These are phyloP conservation scores for Trypanosoma boissoni DNA, from an alignment of 208 protist genomes.

Conservation along the genomic window DNA sequence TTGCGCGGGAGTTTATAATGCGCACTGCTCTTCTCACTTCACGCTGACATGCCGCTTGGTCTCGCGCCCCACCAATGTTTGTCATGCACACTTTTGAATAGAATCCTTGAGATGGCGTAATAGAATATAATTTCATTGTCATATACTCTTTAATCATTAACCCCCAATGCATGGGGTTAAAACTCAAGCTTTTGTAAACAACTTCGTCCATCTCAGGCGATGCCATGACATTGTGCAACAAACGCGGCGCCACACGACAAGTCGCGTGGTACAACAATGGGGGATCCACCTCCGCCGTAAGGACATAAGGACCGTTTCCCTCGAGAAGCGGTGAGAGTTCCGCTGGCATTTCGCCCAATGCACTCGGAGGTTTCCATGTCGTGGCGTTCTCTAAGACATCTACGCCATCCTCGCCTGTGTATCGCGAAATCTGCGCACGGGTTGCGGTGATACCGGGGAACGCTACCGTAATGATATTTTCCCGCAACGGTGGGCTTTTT, in stretches of 20 bases:
- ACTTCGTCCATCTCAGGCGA: constrained; percentile 78
- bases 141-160: constrained; percentile 57
- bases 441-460: constrained; percentile 70
- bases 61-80: constrained; percentile 56
- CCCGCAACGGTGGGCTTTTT: constrained; percentile 42
- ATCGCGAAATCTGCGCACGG: constrained; percentile 62
- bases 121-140: constrained; percentile 45
- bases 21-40: constrained; percentile 64
- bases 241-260: constrained; percentile 55
- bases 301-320: constrained; percentile 5
- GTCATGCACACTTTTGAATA: constrained; percentile 62
- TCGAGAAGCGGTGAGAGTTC: background rate
- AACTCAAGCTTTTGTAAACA: constrained; percentile 39
- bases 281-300: constrained; percentile 24
- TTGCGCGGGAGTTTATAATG: constrained; percentile 27
- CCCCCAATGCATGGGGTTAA: constrained; percentile 67
- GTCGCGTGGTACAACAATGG: constrained; percentile 52
- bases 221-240: constrained; percentile 75
- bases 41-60: constrained; percentile 66
- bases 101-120: constrained; percentile 38
- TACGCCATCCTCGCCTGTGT: constrained; percentile 67
- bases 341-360: background rate
- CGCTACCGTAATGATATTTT: constrained; percentile 81
- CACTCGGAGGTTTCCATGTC: constrained; percentile 18
- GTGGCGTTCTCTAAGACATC: constrained; percentile 63